Percentiles rank a stretch among this genome's conserved stretches.
phyloP scores from a whole-genome alignment of 495 filamentous ascomycete species.

The Neurospora sp. region DNA sequence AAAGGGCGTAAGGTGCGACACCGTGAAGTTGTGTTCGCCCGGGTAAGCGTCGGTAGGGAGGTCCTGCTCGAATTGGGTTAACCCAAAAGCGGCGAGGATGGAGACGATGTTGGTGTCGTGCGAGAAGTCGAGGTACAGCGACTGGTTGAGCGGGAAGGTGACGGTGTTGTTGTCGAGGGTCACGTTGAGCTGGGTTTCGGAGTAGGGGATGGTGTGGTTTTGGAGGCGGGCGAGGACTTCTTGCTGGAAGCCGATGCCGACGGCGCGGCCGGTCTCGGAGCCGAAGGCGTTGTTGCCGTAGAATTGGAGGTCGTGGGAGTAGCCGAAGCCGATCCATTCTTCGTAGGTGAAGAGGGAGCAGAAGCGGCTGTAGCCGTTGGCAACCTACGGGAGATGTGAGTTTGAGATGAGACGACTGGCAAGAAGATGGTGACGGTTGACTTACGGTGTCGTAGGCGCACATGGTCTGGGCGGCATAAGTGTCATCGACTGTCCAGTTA shows the following conservation, averaged over 20 bases:
- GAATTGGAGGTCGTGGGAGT: constrained; percentile 54
- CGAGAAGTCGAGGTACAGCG: constrained; percentile 71
- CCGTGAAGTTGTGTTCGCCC: constrained; percentile 39
- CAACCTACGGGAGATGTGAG: constrained; percentile 15
- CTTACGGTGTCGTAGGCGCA: constrained; percentile 64
- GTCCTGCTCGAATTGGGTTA: constrained; percentile 53
- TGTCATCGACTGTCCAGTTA: constrained; percentile 40
- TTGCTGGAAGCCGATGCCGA: constrained; percentile 53
- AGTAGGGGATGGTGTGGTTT: constrained; percentile 41
- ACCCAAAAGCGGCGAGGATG: constrained; percentile 61
- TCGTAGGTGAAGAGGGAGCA: constrained; percentile 58
- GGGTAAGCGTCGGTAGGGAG: constrained; percentile 36
- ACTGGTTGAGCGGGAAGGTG: constrained; percentile 60
- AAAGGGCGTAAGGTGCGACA: constrained; percentile 50
- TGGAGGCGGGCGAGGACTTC: constrained; percentile 51
- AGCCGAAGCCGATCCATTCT: constrained; percentile 69
- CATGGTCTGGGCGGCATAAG: constrained; percentile 52
- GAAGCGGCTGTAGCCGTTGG: constrained; percentile 58
- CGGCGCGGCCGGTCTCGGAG: constrained; percentile 51
- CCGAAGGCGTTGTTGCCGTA: constrained; percentile 48
- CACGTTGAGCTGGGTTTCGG: constrained; percentile 48
- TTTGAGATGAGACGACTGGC: constrained; percentile 23
- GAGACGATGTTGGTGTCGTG: constrained; percentile 75
- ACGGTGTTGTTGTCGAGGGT: constrained; percentile 55
- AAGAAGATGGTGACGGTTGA: constrained; percentile 26